Conservation (phyloP, 495 filamentous ascomycete species). For the Aspergillus leporis region DNA sequence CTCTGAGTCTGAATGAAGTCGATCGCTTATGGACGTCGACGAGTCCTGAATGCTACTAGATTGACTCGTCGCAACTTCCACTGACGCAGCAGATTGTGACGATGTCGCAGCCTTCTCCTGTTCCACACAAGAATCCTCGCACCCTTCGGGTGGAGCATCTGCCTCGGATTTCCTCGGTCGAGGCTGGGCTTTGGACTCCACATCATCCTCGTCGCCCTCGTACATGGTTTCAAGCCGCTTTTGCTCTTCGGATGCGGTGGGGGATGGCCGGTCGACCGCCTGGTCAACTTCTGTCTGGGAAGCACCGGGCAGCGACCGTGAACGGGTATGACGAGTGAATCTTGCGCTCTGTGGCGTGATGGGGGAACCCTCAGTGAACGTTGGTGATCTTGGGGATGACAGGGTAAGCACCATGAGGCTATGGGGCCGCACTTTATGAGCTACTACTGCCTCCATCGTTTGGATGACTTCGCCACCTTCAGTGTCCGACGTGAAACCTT, state of each 20-base stretch:
- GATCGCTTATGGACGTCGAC: conserved; percentile 26
- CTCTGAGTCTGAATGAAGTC: conserved; percentile 19
- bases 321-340: conserved; percentile 46
- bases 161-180: conserved; percentile 17
- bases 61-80: conserved; percentile 23
- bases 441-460: conserved; percentile 47
- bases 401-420: conserved; percentile 59
- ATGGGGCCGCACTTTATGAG: conserved; percentile 58
- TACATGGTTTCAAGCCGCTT: conserved; percentile 44
- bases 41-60: conserved; percentile 24
- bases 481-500: conserved; percentile 58
- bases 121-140: conserved; percentile 6
- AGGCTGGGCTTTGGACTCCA: conserved; percentile 9
- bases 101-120: conserved; percentile 22
- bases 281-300: conserved; percentile 23
- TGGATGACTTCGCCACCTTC: conserved; percentile 55
- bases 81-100: conserved; percentile 9
- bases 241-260: conserved; percentile 34
- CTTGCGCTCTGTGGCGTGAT: conserved; percentile 25
- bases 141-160: conserved; percentile 1
- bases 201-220: conserved; percentile 40
- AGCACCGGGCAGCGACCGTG: conserved; percentile 54
- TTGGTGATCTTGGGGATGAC: conserved; percentile 35
- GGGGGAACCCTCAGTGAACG: conserved; percentile 34
- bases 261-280: conserved; percentile 25